Percentiles rank a stretch among this genome's conserved stretches.
These are phyloP conservation scores for Daldinia eschscholtzii DNA, from an alignment of 2,329 filamentous ascomycete species.

Conservation along the genomic window DNA sequence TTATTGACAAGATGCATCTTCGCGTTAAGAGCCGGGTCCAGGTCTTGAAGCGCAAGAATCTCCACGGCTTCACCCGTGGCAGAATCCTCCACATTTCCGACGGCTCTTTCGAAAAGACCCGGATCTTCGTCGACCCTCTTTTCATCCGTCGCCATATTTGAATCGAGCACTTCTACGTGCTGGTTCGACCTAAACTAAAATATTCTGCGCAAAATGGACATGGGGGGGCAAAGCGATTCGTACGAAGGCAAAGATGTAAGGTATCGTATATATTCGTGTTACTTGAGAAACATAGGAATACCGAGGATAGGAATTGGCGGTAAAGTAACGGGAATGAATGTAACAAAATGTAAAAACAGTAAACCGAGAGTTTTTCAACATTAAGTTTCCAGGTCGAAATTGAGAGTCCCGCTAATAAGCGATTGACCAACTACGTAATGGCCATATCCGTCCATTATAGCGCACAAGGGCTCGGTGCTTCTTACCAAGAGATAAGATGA, in stretches of 20 bases:
- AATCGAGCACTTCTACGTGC: neutral
- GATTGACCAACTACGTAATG: slow-evolving; percentile 35
- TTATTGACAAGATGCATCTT: slow-evolving; percentile 80
- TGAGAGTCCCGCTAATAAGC: slow-evolving; percentile 8
- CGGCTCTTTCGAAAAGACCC: slow-evolving; percentile 31
- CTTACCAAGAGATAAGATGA: slow-evolving; percentile 25
- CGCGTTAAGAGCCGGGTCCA: slow-evolving; percentile 71
- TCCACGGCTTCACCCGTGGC: slow-evolving; percentile 56
- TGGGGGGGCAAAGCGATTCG: neutral
- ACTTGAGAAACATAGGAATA: neutral
- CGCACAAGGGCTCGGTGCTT: slow-evolving; percentile 5
- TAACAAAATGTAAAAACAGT: slow-evolving; percentile 2
- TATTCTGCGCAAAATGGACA: neutral
- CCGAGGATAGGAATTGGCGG: neutral
- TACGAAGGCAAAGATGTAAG: neutral
- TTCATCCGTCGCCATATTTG: slow-evolving; percentile 25
- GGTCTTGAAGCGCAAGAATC: slow-evolving; percentile 67
- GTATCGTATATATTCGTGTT: neutral
- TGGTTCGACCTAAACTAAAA: slow-evolving; percentile 1
- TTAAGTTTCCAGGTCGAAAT: slow-evolving; percentile 2
- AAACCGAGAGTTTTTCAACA: neutral
- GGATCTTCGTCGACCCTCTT: slow-evolving; percentile 23
- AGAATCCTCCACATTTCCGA: slow-evolving; percentile 27
- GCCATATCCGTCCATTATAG: slow-evolving; percentile 19
- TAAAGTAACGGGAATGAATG: neutral